phyloP scores from a whole-genome alignment of 2,329 filamentous ascomycete genomes.

The Coniochaeta prunicola region DNA sequence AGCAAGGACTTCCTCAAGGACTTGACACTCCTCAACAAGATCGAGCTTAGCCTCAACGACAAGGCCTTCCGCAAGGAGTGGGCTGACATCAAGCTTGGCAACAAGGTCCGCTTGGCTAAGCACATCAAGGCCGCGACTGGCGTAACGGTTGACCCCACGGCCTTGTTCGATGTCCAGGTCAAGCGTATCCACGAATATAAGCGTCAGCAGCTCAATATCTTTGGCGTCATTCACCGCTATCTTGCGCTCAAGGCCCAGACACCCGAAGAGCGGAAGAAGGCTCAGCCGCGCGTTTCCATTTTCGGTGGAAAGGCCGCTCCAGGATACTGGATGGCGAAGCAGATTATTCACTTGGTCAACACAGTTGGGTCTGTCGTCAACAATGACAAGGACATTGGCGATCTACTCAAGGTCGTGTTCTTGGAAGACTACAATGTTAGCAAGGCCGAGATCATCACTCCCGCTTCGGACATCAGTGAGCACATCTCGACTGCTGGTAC shows the following conservation, averaged over 20 bases:
- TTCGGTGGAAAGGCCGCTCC: slow-evolving; percentile 97
- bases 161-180: slow-evolving; percentile 94
- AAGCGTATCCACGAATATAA: slow-evolving; percentile 99
- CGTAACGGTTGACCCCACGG: slow-evolving; percentile 75
- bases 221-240: slow-evolving; percentile 94
- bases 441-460: slow-evolving; percentile 95
- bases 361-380: slow-evolving; percentile 86
- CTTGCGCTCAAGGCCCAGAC: slow-evolving; percentile 80
- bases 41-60: slow-evolving; percentile 80
- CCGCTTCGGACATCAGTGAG: slow-evolving; percentile 93
- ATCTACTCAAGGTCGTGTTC: slow-evolving; percentile 94
- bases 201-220: slow-evolving; percentile 97
- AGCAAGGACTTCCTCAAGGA: slow-evolving; percentile 84
- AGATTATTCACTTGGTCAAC: slow-evolving; percentile 95
- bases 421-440: slow-evolving; percentile 98
- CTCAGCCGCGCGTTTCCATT: slow-evolving; percentile 82
- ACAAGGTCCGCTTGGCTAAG: slow-evolving; percentile 87
- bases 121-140: slow-evolving; percentile 80
- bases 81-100: slow-evolving; percentile 92
- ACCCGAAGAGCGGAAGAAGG: slow-evolving; percentile 77
- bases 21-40: slow-evolving; percentile 74
- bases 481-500: slow-evolving; percentile 98
- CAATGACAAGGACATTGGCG: slow-evolving; percentile 83
- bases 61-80: slow-evolving; percentile 89
- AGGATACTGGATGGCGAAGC: slow-evolving; percentile 99